Evolutionary conservation across 768 basidiomycete species (phyloP).

Genomic region (Rossbeevera mucosa): DNA sequence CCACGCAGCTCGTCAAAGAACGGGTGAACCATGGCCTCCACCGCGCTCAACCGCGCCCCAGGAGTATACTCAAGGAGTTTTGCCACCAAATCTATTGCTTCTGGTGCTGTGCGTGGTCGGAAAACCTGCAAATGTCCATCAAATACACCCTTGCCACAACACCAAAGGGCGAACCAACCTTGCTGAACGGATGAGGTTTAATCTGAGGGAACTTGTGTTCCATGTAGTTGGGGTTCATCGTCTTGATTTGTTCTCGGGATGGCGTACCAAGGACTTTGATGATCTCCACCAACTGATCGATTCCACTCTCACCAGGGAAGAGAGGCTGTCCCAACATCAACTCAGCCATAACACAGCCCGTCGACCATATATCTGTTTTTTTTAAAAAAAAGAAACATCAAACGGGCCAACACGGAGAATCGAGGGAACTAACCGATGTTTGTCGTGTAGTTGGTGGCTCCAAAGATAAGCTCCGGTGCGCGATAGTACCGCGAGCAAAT

Average conservation of each 20-base stretch:
- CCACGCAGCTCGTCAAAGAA: conserved; percentile 96
- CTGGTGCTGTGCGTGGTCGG: conserved; percentile 92
- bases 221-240: conserved; percentile 99
- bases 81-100: conserved; percentile 93
- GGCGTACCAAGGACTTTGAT: conserved; percentile 99
- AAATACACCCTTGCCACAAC: conserved; percentile 10
- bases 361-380: conserved; percentile 96
- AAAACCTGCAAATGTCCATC: conserved; percentile 65
- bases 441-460: conserved; percentile 99
- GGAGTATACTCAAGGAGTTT: conserved; percentile 99
- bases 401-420: conserved; percentile 1
- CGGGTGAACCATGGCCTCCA: conserved; percentile 88
- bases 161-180: conserved; percentile 45
- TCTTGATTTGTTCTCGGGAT: conserved; percentile 99
- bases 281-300: conserved; percentile 98
- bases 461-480: conserved; percentile 98
- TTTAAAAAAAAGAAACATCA: conserved; percentile 7
- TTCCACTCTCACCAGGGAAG: conserved; percentile 98
- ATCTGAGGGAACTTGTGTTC: conserved; percentile 99
- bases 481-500: conserved; percentile 99
- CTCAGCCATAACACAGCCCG: conserved; percentile 99
- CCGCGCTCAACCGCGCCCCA: conserved; percentile 80
- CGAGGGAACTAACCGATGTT: conserved; percentile 81
- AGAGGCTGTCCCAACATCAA: conserved; percentile 98
- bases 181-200: conserved; percentile 98